Conservation (phyloP, 495 filamentous ascomycete genomes). For the Rostrohypoxylon terebratum region DNA sequence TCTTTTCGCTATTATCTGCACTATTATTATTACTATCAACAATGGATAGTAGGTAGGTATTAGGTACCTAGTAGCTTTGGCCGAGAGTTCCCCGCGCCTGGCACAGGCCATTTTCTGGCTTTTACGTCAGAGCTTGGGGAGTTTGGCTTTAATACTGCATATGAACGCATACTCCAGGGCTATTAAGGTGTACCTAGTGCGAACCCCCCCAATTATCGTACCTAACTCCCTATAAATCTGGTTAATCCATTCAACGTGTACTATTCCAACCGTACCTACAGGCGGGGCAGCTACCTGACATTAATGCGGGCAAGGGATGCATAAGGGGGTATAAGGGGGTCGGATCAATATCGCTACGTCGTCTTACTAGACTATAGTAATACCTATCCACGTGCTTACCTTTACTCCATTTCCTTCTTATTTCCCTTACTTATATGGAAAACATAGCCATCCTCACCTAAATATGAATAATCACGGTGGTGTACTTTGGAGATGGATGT, state of each 20-base stretch:
- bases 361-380: slow-evolving; percentile 8
- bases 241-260: neutral
- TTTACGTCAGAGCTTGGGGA: no score
- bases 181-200: no score
- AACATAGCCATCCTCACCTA: neutral
- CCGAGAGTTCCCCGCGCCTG: slow-evolving; percentile 35
- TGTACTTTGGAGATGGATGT: neutral
- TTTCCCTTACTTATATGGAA: neutral
- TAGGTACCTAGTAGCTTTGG: slow-evolving; percentile 3
- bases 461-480: neutral
- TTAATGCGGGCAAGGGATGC: neutral
- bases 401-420: neutral
- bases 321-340: neutral
- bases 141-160: no score
- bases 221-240: neutral
- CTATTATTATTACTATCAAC: no score
- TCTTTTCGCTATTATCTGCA: slow-evolving; percentile 15
- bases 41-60: no score
- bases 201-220: neutral
- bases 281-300: neutral
- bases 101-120: slow-evolving; percentile 23
- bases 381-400: slow-evolving; percentile 1
- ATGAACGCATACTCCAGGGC: no score
- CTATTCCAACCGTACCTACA: neutral
- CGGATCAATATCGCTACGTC: neutral